Conservation (phyloP, 305 asterid genomes). For the Fraxinus greggii region DNA sequence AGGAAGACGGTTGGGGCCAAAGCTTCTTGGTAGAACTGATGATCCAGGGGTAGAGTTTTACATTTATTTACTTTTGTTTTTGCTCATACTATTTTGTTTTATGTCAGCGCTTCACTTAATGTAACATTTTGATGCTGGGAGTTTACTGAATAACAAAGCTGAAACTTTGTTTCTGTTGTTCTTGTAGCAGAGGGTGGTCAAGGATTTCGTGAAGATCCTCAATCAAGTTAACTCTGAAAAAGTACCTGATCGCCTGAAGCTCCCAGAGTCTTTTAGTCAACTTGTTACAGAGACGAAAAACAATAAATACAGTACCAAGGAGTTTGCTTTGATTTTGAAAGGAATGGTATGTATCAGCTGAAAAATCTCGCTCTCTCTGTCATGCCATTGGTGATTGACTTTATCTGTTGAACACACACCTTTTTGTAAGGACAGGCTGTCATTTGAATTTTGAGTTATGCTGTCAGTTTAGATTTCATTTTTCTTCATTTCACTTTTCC, state of each 20-base stretch:
- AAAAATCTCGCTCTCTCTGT: constrained; percentile 12
- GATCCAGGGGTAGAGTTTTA: constrained; percentile 75
- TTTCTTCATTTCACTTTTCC: constrained; percentile 7
- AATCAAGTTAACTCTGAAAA: constrained; percentile 85
- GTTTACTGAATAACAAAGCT: background rate
- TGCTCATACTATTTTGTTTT: constrained; percentile 11
- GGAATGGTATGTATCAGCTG: constrained; percentile 71
- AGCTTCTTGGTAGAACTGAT: constrained; percentile 80
- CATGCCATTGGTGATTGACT: constrained; percentile 14
- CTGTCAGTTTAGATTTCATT: constrained; percentile 2
- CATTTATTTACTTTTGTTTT: constrained; percentile 1
- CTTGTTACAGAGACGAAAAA: constrained; percentile 88
- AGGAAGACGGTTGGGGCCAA: constrained; percentile 96
- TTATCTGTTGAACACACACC: background rate
- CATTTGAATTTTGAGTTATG: background rate
- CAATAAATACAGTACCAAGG: constrained; percentile 74
- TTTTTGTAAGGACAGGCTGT: background rate
- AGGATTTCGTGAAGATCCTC: constrained; percentile 82
- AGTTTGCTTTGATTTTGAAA: constrained; percentile 82
- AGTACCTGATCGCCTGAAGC: constrained; percentile 78
- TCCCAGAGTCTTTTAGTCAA: constrained; percentile 83
- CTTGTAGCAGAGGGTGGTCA: constrained; percentile 69
- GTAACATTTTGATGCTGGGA: constrained; percentile 15
- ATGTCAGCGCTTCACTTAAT: background rate
- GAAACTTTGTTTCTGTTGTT: constrained; percentile 17